Evolutionary conservation across 2,329 filamentous ascomycete genomes (phyloP), one percentile per base, ranked within the genome.

Genomic region (Alternaria brassicae): DNA sequence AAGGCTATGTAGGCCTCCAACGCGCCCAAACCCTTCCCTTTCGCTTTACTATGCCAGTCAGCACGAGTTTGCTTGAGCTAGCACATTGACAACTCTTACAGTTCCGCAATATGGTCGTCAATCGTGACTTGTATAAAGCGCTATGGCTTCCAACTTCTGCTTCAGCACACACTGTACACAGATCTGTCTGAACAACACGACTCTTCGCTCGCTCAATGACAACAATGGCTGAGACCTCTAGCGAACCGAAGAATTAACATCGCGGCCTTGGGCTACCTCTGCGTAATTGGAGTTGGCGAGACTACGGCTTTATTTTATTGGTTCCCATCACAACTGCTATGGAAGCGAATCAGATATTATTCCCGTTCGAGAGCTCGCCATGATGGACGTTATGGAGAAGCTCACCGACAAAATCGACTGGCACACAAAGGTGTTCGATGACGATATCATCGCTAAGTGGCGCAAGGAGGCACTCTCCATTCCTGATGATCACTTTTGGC

Each of bases 321-420:
- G 66, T 4, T 65, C 69, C 6, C 66, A 69, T 42, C 48, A 25
- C 17, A 45, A 32, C n/a, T 58, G 39, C 34, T 13, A 32, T 36
- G 47, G 39, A 19, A 60, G 41, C 19, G 6, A 42, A 1, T 60
- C 60, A 12, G 61, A 60, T 3, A 47, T 62, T 3, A 47, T 77
- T 6, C 71, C 77, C 3, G 63, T 80, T 25, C 76, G 78, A 34
- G 80, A 82, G 58, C 59, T 73, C 7, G 67, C 62, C 3, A 81
- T 81, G 77, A 63, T 81, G 40, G 58, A 61, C 5, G 56, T 79
- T 32, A 78, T 81, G 71, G 76, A 81, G 37, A 53, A 67, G 0
- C 65, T 82, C 4, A 81, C 79, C 2, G 80, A 82, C 55, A 77
- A 77, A 45, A 62, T 65, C 1, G 66, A 77, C 6, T 82, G 80